Base-by-base conservation (phyloP, 148 eudicot genomes). In the Nepenthes gracilis region DNA sequence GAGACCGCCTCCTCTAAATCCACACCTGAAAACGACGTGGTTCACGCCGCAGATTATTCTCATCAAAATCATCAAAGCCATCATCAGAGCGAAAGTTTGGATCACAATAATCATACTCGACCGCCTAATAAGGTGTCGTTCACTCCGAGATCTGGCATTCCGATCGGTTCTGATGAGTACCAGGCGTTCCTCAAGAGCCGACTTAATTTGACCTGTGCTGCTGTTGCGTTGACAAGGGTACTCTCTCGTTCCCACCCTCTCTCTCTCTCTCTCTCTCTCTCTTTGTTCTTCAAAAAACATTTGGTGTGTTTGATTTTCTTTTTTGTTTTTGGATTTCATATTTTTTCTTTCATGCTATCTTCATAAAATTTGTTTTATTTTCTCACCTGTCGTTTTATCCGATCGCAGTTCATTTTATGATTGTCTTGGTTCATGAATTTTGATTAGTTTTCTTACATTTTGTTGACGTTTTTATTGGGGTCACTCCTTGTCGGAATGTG, bases 161-260 rank as follows among this genome's bases (percentile, higher is more conserved):
- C 84, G 9, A 53, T 68, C 12, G 95, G 82, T 81, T 71, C 94
- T 2, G 95, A 79, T 6, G 35, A 55, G 33, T 62, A 64, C 14
- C 69, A 64, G 66, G 54, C 62, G 33, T 61, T 66, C 13, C 75
- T 72, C 58, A 66, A 65, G 37, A 72, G 66, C 58, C 64, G 64
- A 61, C 75, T 72, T 36, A 61, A 72, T 72, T 49, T 72, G 62
- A 70, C 75, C 13, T 72, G 75, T 55, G 75, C 75, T 43, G 75
- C 75, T n/a, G 75, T 71, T 35, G 75, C 75, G 40, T 37, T 66
- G 65, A 72, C 75, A 6, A 65, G 70, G 70, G 75, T 72, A 60
- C 45, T 40, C 45, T 40, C 45, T 40, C 8, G 45, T 40, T 4
- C 45, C 45, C 8, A 4, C 45, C 8, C 45, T 40, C 45, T 40